These are phyloP conservation scores for Dianthus caryophyllus DNA, from an alignment of 148 eudicot genomes.

Conservation along the genomic window DNA sequence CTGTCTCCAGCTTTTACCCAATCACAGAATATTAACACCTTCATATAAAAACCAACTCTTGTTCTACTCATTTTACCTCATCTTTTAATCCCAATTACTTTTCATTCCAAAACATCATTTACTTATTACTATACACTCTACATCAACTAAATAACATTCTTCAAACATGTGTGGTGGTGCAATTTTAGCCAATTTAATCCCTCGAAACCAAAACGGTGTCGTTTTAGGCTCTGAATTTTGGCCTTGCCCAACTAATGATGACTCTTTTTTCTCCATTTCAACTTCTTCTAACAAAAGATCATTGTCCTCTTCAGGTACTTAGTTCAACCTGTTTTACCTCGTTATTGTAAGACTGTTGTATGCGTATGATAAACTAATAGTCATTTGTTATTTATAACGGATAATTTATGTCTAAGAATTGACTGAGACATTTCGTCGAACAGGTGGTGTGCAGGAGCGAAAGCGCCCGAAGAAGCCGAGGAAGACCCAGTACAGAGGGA, in stretches of 20 bases:
- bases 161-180: slow-evolving; percentile 86
- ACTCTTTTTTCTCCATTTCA: slow-evolving; percentile 15
- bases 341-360: too few species aligned
- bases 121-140: too few species aligned
- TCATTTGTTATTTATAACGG: background rate
- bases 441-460: slow-evolving; percentile 38
- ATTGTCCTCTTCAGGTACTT: slow-evolving; percentile 32
- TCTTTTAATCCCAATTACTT: too few species aligned
- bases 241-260: slow-evolving; percentile 31
- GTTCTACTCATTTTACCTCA: background rate
- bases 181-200: slow-evolving; percentile 45
- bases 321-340: background rate
- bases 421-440: slow-evolving; percentile 22
- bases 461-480: slow-evolving; percentile 47
- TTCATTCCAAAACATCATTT: too few species aligned
- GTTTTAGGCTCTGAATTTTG: slow-evolving; percentile 42
- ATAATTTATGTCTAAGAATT: too few species aligned
- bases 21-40: too few species aligned
- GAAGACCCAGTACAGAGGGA: slow-evolving; percentile 78
- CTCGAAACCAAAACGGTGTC: slow-evolving; percentile 28
- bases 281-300: slow-evolving; percentile 23
- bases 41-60: too few species aligned
- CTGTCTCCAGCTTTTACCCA: slow-evolving; percentile 2
- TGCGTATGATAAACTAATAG: too few species aligned
- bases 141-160: too few species aligned